These are phyloP conservation scores for Pharnaceum exiguum DNA, from an alignment of 148 eudicot species.

Conservation along the genomic window DNA sequence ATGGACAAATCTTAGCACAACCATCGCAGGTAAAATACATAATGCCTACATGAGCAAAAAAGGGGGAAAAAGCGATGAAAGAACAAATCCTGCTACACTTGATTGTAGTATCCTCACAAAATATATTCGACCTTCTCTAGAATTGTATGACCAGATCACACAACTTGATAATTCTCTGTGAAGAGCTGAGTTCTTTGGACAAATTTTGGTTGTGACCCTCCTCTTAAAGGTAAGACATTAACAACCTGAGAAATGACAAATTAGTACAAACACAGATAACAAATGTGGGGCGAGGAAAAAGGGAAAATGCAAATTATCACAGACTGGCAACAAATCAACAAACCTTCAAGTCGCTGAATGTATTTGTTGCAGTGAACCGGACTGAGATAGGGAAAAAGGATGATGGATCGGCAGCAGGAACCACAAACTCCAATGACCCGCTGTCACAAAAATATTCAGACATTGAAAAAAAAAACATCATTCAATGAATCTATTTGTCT, in stretches of 20 bases:
- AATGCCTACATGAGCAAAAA: no score
- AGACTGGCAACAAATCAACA: neutral
- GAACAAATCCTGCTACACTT: no score
- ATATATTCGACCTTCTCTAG: no score
- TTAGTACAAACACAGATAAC: neutral
- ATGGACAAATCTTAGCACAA: no score
- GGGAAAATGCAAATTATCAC: neutral
- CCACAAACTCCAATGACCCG: constrained; percentile 90
- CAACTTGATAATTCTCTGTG: constrained; percentile 85
- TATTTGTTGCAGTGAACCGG: constrained; percentile 71
- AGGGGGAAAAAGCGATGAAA: no score
- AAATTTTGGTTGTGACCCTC: constrained; percentile 75
- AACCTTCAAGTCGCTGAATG: constrained; percentile 91
- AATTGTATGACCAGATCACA: no score
- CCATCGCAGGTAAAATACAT: no score
- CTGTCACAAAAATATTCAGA: constrained; percentile 35
- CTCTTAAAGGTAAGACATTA: constrained; percentile 66
- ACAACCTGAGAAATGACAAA: constrained; percentile 42
- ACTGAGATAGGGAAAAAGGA: constrained; percentile 88
- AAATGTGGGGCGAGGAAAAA: neutral
- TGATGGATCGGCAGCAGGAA: constrained; percentile 86
- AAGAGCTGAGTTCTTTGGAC: constrained; percentile 58
- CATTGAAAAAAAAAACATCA: neutral
- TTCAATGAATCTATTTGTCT: neutral
- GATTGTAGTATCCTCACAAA: no score